These are phyloP conservation scores for Candolleomyces efflorescens DNA, from an alignment of 768 basidiomycete species.

Conservation along the genomic window DNA sequence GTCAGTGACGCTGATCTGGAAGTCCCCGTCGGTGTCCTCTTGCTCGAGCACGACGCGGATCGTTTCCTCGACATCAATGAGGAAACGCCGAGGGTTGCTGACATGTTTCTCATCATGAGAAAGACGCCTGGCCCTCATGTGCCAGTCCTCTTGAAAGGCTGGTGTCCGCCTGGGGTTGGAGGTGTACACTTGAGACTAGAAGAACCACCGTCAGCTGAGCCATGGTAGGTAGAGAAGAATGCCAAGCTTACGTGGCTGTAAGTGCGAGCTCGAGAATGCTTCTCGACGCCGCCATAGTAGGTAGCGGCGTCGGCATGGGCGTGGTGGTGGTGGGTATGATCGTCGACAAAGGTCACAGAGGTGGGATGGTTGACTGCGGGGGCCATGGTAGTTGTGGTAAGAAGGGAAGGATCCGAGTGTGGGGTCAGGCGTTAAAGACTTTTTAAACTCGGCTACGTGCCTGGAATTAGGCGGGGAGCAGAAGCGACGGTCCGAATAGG, in stretches of 20 bases:
- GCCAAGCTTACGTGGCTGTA: slow-evolving; percentile 71
- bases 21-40: slow-evolving; percentile 96
- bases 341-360: slow-evolving; percentile 63
- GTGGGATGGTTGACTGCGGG: slow-evolving; percentile 63
- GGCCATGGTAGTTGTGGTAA: slow-evolving; percentile 41
- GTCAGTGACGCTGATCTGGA: slow-evolving; percentile 94
- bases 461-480: not conserved
- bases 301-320: slow-evolving; percentile 68
- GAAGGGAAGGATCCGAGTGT: slow-evolving; percentile 2
- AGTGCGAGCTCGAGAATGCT: slow-evolving; percentile 78
- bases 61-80: slow-evolving; percentile 98
- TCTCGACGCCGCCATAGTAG: slow-evolving; percentile 81
- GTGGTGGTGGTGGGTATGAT: slow-evolving; percentile 38
- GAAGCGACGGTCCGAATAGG: not conserved
- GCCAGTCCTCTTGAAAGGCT: slow-evolving; percentile 74
- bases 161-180: slow-evolving; percentile 69
- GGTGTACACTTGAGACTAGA: slow-evolving; percentile 66
- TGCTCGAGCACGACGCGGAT: slow-evolving; percentile 95
- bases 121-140: slow-evolving; percentile 70
- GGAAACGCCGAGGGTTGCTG: slow-evolving; percentile 78
- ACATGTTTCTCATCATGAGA: slow-evolving; percentile 91
- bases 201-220: slow-evolving; percentile 12
- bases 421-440: slow-evolving; percentile 6
- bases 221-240: not conserved
- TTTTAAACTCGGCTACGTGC: slow-evolving; percentile 8